Evolutionary conservation across 202 grass and related monocot genomes (phyloP).

Genomic region (Bolboschoenoplectus hybrid): DNA sequence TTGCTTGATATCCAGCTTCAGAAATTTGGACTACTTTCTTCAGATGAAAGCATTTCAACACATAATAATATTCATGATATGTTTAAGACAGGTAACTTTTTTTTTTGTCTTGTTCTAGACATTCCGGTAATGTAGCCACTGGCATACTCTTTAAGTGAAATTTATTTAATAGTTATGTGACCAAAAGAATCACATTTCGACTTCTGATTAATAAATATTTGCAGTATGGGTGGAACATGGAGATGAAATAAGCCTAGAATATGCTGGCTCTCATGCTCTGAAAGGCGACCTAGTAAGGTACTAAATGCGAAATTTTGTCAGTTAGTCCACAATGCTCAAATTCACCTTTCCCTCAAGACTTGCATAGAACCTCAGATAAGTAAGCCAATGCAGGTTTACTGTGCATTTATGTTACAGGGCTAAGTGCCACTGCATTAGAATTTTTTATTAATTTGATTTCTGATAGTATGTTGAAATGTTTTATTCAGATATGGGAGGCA

Average conservation of each 20-base stretch:
- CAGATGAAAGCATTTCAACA: slow-evolving; percentile 73
- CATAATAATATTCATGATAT: slow-evolving; percentile 61
- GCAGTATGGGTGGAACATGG: slow-evolving; percentile 94
- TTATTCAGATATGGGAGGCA: slow-evolving; percentile 85
- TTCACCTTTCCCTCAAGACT: background rate
- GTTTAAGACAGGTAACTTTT: slow-evolving; percentile 76
- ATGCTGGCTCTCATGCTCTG: slow-evolving; percentile 91
- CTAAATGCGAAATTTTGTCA: slow-evolving; percentile 13
- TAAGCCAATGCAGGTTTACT: background rate
- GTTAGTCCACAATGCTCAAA: background rate
- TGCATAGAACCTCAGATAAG: slow-evolving; percentile 10
- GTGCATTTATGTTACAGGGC: background rate
- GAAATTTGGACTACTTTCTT: slow-evolving; percentile 65
- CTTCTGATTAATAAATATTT: slow-evolving; percentile 36
- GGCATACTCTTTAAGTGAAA: background rate
- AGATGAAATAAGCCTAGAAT: slow-evolving; percentile 95
- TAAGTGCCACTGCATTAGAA: slow-evolving; percentile 14
- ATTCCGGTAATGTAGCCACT: background rate
- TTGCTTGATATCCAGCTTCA: slow-evolving; percentile 80
- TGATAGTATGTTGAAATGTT: slow-evolving; percentile 38
- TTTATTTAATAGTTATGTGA: background rate
- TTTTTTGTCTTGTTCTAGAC: slow-evolving; percentile 40
- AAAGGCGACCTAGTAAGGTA: slow-evolving; percentile 97
- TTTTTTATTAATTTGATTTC: slow-evolving; percentile 16
- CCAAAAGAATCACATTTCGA: background rate